Base-by-base conservation (phyloP, 2,329 filamentous ascomycete species). In the Xylariaceae sp. region DNA sequence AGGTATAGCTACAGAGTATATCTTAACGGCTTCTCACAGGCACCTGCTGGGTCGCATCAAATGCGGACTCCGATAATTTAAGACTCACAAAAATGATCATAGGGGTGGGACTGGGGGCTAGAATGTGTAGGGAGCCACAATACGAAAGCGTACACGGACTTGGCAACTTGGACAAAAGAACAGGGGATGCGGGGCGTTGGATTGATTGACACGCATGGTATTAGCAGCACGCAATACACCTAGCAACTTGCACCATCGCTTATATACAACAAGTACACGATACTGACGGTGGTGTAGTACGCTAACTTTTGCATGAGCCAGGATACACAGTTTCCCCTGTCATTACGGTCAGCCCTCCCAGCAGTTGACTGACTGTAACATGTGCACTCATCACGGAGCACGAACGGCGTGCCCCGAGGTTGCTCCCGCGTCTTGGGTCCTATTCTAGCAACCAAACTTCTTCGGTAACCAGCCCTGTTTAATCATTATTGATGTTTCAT, bases 201-300 rank as follows among this genome's bases (percentile, higher is more conserved):
- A n/a, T n/a, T n/a, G n/a, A n/a, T n/a, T n/a, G 14, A 37, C 32
- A 10, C 14, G 32, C 42, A 19, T 43, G 37, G n/a, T 43, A 16
- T 29, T 21, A 12, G 14, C 16, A 44, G 37, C 51, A 53, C 50
- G 51, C 40, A 21, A 54, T 48, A 54, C 48, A 45, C 20, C 45
- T 37, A 54, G 21, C 51, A 20, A 48, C 20, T 54, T 54, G 40
- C 51, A 44, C 19, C 20, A 54, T 54, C 19, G 48, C 20, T 40
- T 37, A 14, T 20, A 20, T 42, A 26, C 19, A 2, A 10, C 10
- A 29, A 6, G 32, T 16, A 16, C 14, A 37, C 32, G 32, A 37
- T 14, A 4, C 32, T 37, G 12, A 10, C 9, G 12, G 32, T 10
- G 32, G 32, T 14, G 32, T 37, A 37, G 32, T 9, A 26, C 20